These are phyloP conservation scores for Nidula microcarpa DNA, from an alignment of 768 basidiomycete genomes.

Conservation along the genomic window DNA sequence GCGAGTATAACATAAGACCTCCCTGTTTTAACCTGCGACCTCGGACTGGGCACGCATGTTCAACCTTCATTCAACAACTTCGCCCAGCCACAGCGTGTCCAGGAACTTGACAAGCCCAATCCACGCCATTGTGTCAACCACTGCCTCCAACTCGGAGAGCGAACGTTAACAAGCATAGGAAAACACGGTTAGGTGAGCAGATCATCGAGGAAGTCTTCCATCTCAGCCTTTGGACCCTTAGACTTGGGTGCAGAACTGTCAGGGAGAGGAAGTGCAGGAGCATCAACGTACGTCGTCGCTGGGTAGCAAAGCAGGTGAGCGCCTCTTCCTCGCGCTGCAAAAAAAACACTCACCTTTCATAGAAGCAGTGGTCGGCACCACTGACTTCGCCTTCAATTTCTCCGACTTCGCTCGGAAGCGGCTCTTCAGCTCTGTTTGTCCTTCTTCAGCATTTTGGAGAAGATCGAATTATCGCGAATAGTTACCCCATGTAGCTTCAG, in stretches of 20 bases:
- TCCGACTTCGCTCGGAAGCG: constrained; percentile 56
- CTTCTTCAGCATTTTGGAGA: background rate
- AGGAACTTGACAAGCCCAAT: too few relatives aligned
- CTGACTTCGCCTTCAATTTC: constrained; percentile 35
- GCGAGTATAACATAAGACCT: too few relatives aligned
- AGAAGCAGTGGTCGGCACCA: background rate
- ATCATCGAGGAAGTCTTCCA: constrained; percentile 75
- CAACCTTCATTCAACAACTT: too few relatives aligned
- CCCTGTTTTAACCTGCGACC: too few relatives aligned
- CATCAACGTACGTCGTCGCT: constrained; percentile 21
- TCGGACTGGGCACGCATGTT: too few relatives aligned
- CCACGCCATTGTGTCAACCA: too few relatives aligned
- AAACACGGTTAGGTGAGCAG: constrained; percentile 31
- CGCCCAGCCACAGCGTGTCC: too few relatives aligned
- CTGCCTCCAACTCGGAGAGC: too few relatives aligned
- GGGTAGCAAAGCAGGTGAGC: background rate
- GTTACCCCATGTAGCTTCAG: constrained; percentile 74
- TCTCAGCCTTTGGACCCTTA: constrained; percentile 46
- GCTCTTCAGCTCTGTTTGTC: constrained; percentile 48
- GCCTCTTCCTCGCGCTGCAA: too few relatives aligned
- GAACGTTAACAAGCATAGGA: too few relatives aligned
- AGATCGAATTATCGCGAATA: background rate
- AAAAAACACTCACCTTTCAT: too few relatives aligned
- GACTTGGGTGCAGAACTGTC: constrained; percentile 19
- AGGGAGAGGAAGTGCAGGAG: constrained; percentile 49